Evolutionary conservation across 1,284 basidiomycete genomes (phyloP).

Genomic region (Meira miltonrushii): DNA sequence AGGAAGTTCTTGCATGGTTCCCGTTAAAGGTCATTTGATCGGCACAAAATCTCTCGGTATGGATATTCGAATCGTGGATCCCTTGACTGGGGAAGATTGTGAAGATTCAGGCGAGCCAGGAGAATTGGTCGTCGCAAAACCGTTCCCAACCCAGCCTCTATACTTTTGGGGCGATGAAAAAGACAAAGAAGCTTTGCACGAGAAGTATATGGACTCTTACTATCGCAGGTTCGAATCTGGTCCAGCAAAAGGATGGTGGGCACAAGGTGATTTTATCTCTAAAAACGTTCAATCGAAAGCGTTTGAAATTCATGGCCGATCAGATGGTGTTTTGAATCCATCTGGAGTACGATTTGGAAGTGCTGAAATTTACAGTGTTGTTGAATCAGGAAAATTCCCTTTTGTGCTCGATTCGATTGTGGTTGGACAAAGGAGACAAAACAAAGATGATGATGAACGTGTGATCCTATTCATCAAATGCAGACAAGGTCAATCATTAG

Average conservation of each 20-base stretch:
- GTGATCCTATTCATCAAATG: conserved; percentile 68
- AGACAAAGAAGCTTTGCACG: conserved; percentile 36
- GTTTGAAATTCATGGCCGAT: conserved; percentile 68
- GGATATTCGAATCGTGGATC: conserved; percentile 39
- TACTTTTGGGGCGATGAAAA: conserved; percentile 27
- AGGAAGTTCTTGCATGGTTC: conserved; percentile 35
- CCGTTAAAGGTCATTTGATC: conserved; percentile 46
- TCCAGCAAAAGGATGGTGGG: conserved; percentile 67
- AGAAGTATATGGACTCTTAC: conserved; percentile 51
- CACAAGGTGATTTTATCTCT: conserved; percentile 60
- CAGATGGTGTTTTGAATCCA: conserved; percentile 58
- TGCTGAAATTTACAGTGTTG: conserved; percentile 76
- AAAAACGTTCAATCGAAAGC: conserved; percentile 62
- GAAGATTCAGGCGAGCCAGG: conserved; percentile 36
- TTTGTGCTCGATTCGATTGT: conserved; percentile 64
- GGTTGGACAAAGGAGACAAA: conserved; percentile 70
- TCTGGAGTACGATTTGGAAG: conserved; percentile 77
- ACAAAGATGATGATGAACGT: conserved; percentile 69
- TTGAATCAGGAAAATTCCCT: conserved; percentile 47
- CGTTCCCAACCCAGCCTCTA: conserved; percentile 50
- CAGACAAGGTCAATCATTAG: neutral
- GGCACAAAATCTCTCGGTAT: conserved; percentile 47
- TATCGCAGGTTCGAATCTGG: conserved; percentile 58
- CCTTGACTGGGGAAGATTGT: conserved; percentile 27
- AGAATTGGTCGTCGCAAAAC: conserved; percentile 42